Percentiles rank a stretch among this genome's conserved stretches.
These are phyloP conservation scores for Pleoardoris graminearum DNA, from an alignment of 2,329 filamentous ascomycete genomes.

Conservation along the genomic window DNA sequence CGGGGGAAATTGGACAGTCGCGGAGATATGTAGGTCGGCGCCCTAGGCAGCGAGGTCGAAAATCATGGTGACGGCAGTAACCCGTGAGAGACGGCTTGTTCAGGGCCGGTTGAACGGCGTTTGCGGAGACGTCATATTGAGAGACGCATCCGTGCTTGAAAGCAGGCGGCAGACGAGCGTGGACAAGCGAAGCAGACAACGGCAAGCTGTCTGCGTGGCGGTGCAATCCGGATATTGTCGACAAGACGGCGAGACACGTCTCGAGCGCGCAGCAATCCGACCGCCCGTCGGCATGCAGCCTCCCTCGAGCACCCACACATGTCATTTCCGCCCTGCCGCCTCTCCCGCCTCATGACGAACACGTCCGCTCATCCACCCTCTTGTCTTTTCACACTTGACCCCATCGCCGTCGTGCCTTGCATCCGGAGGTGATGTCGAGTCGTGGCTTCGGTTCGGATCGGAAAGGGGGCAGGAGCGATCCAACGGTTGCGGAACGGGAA, in stretches of 20 bases:
- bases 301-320: slow-evolving; percentile 9
- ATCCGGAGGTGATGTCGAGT: not conserved
- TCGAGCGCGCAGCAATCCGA: slow-evolving; percentile 11
- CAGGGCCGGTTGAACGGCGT: not conserved
- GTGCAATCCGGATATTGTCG: not conserved
- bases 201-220: not conserved
- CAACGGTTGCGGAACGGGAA: slow-evolving; percentile 3
- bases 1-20: slow-evolving; percentile 10
- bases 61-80: not conserved
- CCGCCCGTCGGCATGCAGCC: slow-evolving; percentile 19
- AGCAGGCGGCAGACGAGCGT: not conserved
- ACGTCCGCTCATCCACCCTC: no score
- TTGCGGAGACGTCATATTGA: not conserved
- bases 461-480: not conserved
- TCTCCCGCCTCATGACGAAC: no score
- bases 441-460: not conserved
- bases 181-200: not conserved
- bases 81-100: not conserved
- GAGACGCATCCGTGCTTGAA: not conserved
- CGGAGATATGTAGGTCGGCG: slow-evolving; percentile 13
- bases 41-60: not conserved
- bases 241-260: slow-evolving; percentile 13
- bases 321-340: not conserved
- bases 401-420: not conserved
- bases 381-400: no score